phyloP scores from a whole-genome alignment of 768 basidiomycete genomes.

The Pseudohyphozyma bogoriensis region DNA sequence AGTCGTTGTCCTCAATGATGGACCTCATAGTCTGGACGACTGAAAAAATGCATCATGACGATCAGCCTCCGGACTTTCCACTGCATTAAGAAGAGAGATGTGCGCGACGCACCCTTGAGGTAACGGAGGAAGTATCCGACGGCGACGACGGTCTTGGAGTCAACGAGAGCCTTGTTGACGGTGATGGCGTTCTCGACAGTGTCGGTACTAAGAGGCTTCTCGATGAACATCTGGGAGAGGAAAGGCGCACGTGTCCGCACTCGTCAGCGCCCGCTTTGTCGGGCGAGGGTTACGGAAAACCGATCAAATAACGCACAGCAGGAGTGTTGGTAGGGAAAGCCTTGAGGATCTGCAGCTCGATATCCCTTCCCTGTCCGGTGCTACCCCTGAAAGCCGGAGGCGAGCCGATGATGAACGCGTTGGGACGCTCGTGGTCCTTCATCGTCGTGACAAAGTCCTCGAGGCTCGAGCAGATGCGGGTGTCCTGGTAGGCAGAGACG shows the following conservation, averaged over 20 bases:
- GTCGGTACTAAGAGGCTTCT: conserved; percentile 33
- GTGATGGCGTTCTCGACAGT: conserved; percentile 22
- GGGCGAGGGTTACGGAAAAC: neutral
- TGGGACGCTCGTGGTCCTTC: conserved; percentile 21
- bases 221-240: conserved; percentile 30
- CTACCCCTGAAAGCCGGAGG: conserved; percentile 33
- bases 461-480: conserved; percentile 57
- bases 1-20: conserved; percentile 84
- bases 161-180: conserved; percentile 24
- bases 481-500: conserved; percentile 81
- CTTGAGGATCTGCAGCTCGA: conserved; percentile 33
- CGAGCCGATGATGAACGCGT: conserved; percentile 32
- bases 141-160: conserved; percentile 23
- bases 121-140: conserved; percentile 33
- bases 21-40: conserved; percentile 94
- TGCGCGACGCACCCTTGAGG: conserved; percentile 14
- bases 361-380: conserved; percentile 27
- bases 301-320: conserved; percentile 4
- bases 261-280: neutral
- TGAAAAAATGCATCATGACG: conserved; percentile 77
- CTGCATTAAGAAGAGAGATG: neutral
- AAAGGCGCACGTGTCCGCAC: neutral
- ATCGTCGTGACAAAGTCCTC: conserved; percentile 30
- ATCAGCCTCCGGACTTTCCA: conserved; percentile 63
- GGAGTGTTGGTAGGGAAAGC: conserved; percentile 45